Base-by-base conservation (phyloP, 768 basidiomycete genomes). In the Inosperma sp. region DNA sequence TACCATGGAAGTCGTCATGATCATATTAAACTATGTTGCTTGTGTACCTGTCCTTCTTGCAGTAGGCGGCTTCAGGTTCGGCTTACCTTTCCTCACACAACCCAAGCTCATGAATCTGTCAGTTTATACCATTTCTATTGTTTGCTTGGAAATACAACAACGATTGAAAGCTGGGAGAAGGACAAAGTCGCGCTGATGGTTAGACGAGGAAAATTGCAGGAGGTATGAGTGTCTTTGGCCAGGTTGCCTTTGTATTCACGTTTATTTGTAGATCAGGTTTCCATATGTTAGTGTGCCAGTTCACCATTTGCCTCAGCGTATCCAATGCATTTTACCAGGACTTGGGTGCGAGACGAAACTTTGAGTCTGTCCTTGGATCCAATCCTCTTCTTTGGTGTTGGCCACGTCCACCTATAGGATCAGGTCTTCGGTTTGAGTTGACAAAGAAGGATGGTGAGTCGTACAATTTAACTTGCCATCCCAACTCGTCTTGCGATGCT, bases 151-250 rank as follows among this genome's bases (percentile, higher is more conserved):
- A 99, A 99, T 66, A 82, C 85, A 2, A 99, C 95, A 1, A 98
- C 96, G 1, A 97, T 99, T 43, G 96, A 99, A 70, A 83, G 88
- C 0, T 95, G 91, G 90, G 96, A 99, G 67, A 98, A 98, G 69
- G 93, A 98, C 62, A 94, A 88, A 67, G 92, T 83, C 1, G 86
- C 93, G 4, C 87, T 82, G 1, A 77, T 99, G 58, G 82, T 90
- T 44, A 80, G 87, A 16, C 74, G 86, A 51, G 95, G 94, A 5
- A 90, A 88, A 66, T 86, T 97, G 51, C 81, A 77, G 44, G 87
- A 93, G 69, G 88, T 88, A 48, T 12, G 50, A 17, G 61, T 59
- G 25, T 17, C 40, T 27, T 43, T 39, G 27, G 19, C 37, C 5
- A 13, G 13, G 7, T 25, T 23, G 23, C 30, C 19, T 49, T 46